Conservation (phyloP, 257 asterid genomes). For the Penstemon barbatus region DNA sequence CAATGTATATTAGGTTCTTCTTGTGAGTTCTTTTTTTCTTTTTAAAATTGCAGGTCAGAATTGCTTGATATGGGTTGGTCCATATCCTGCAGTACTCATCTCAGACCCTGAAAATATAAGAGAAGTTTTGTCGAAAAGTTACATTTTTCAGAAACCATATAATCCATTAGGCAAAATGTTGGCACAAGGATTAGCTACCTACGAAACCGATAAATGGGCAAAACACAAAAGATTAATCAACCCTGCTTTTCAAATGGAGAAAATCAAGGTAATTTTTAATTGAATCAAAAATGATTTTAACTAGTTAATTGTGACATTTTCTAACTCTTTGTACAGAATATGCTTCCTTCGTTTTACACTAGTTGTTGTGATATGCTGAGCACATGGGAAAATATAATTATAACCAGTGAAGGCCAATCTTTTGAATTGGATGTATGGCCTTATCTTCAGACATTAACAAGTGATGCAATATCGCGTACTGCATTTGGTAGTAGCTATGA, state of each 20-base stretch:
- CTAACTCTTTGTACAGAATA: conserved; percentile 28
- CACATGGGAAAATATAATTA: conserved; percentile 51
- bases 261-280: conserved; percentile 39
- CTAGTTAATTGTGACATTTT: not conserved
- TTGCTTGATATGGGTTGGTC: conserved; percentile 48
- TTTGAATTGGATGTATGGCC: conserved; percentile 64
- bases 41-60: conserved; percentile 40
- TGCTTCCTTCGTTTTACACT: conserved; percentile 51
- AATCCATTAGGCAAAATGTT: conserved; percentile 31
- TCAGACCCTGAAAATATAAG: conserved; percentile 39
- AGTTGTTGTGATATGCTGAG: conserved; percentile 58
- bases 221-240: conserved; percentile 53
- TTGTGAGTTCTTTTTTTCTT: no score
- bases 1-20: no score
- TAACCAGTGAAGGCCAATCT: conserved; percentile 24
- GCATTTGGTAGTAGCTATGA: conserved; percentile 65
- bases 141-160: conserved; percentile 39
- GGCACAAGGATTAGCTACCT: conserved; percentile 38
- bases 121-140: conserved; percentile 44
- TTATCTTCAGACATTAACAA: conserved; percentile 47
- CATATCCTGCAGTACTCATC: conserved; percentile 38
- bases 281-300: not conserved
- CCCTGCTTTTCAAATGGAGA: conserved; percentile 57
- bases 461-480: conserved; percentile 63
- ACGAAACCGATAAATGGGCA: conserved; percentile 61